Base-by-base conservation (phyloP, 805 yeast species). In the Lachancea waltii region DNA sequence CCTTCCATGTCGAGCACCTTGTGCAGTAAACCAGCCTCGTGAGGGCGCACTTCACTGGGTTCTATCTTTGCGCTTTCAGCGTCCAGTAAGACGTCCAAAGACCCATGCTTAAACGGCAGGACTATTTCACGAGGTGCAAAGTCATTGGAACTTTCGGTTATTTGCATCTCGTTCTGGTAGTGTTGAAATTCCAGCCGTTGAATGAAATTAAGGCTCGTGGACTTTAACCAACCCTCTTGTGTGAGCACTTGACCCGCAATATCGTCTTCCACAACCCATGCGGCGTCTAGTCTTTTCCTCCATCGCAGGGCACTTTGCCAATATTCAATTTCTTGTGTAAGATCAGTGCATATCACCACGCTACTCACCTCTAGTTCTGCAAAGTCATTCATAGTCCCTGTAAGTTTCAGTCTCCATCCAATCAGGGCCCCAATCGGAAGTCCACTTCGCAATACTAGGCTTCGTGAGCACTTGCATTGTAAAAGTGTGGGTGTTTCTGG, bases 301-400 rank as follows among this genome's bases (percentile, higher is more conserved):
- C 44, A 39, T 6, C 44, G 27, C 24, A 67, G 22, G 0, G 62
- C 51, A 5, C 33, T 37, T 19, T 43, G 43, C 72, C 73, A 69
- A 55, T 67, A 66, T 7, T 48, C 43, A 7, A 67, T 32, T 37
- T 70, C 71, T 3, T 38, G 36, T 3, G 31, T 44, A 7, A 68
- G 22, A 10, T 53, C 53, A 4, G 42, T 37, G 9, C 40, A 32
- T n/a, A 57, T 36, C 27, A 45, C 51, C 2, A 64, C 33, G 16
- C 44, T 41, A 1, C 58, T 58, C 0, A 62, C 63, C 5, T 53
- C 48, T 1, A 70, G 17, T 36, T 69, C 72, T 9, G 45, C 33
- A 19, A 18, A 37, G 15, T 40, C 44, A 1, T 41, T 48, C 16
- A 26, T 38, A 13, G 3, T 11, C 0, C 72, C 73, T 16, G 42